Percentiles rank a stretch among this genome's conserved stretches.
Evolutionary conservation across 2,329 filamentous ascomycete species (phyloP).

Genomic region (Aspergillus proliferans): DNA sequence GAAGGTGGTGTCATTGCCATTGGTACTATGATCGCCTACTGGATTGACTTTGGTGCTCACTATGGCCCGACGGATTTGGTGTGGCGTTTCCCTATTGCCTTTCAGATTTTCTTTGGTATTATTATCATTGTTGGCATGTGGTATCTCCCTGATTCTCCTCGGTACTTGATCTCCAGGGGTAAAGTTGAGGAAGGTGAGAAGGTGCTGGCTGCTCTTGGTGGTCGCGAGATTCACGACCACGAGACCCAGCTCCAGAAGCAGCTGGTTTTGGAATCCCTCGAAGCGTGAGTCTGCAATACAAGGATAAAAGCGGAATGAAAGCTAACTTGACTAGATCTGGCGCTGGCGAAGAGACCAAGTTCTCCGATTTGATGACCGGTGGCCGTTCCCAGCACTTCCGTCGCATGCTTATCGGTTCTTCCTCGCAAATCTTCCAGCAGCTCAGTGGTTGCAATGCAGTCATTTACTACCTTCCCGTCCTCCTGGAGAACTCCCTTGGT

Average conservation of each 20-base stretch:
- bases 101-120: conserved; percentile 47
- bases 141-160: conserved; percentile 41
- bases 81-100: conserved; percentile 51
- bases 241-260: conserved; percentile 57
- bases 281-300: conserved; percentile 42
- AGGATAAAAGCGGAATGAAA: conserved; percentile 19
- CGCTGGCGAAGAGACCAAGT: conserved; percentile 41
- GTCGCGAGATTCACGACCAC: conserved; percentile 44
- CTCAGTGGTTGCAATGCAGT: conserved; percentile 47
- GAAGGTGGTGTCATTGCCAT: conserved; percentile 49
- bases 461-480: conserved; percentile 45
- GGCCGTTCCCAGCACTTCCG: conserved; percentile 36
- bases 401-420: conserved; percentile 36
- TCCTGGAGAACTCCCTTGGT: conserved; percentile 43
- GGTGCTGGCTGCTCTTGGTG: conserved; percentile 47
- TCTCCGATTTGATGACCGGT: conserved; percentile 39
- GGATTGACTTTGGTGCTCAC: conserved; percentile 45
- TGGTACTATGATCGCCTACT: conserved; percentile 48
- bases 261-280: conserved; percentile 64
- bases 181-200: conserved; percentile 43
- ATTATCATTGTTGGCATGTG: conserved; percentile 40
- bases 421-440: conserved; percentile 42
- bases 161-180: conserved; percentile 41
- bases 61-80: conserved; percentile 30
- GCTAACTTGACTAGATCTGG: conserved; percentile 48